Evolutionary conservation across 2,329 filamentous ascomycete species (phyloP).

Genomic region (Pseudovirgaria hyperparasitica): DNA sequence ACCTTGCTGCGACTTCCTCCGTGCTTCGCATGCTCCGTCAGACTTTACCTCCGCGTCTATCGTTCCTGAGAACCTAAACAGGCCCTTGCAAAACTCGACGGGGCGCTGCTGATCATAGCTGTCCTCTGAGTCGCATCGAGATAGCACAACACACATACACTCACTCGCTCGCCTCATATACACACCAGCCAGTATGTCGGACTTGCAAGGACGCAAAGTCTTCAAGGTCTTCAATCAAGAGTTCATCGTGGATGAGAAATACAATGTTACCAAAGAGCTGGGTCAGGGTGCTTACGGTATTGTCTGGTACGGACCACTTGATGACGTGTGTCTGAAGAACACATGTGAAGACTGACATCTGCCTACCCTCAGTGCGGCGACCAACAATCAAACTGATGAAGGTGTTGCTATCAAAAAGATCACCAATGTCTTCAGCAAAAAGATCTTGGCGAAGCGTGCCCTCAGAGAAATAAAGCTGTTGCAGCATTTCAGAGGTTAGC

Average conservation of each 20-base stretch:
- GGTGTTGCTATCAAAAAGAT: slow-evolving; percentile 99
- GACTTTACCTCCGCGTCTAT: too few relatives aligned
- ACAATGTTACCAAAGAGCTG: slow-evolving; percentile 96
- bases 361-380: slow-evolving; percentile 57
- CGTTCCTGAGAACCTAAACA: too few relatives aligned
- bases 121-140: too few relatives aligned
- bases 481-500: slow-evolving; percentile 70
- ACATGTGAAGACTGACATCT: slow-evolving; percentile 9
- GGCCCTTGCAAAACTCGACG: too few relatives aligned
- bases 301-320: slow-evolving; percentile 59
- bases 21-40: too few relatives aligned
- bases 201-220: slow-evolving; percentile 65
- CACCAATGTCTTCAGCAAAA: slow-evolving; percentile 99
- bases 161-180: neutral
- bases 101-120: too few relatives aligned
- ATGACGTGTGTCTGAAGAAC: slow-evolving; percentile 1
- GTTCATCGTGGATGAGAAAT: slow-evolving; percentile 95
- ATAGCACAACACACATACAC: slow-evolving; percentile 1
- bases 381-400: slow-evolving; percentile 80
- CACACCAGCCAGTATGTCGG: slow-evolving; percentile 35
- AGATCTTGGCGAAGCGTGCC: slow-evolving; percentile 96
- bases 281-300: slow-evolving; percentile 98
- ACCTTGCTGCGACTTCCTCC: too few relatives aligned
- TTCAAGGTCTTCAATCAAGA: slow-evolving; percentile 99
- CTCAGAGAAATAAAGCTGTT: slow-evolving; percentile 96